Base-by-base conservation (phyloP, 306 rosid genomes). In the Carpinus fangiana region DNA sequence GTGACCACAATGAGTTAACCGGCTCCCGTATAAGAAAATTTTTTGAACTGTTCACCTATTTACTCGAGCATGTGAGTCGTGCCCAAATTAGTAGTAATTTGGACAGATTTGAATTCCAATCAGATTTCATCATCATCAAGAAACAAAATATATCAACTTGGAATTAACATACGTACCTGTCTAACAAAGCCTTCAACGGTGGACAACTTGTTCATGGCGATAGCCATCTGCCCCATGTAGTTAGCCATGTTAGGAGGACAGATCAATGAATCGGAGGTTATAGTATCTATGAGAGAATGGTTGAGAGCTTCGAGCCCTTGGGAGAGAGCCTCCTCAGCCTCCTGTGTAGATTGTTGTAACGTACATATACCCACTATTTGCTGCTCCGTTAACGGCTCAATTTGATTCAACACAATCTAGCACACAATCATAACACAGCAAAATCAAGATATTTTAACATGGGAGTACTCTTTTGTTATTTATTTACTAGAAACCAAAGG, bases 161-260 rank as follows among this genome's bases (percentile, higher is more conserved):
- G 72, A 41, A 51, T 67, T 67, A 41, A 31, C 45, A 8, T 41
- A 48, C 72, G 56, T 88, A 96, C 99, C 99, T 96, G 98, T 90
- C 94, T 84, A 7, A 93, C 92, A 78, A 96, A 90, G 76, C 86
- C 92, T 88, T 96, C 98, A 14, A 93, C 86, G 64, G 92, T 84
- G 20, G 96, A 88, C 83, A 96, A 96, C 84, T 96, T 96, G 89
- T 83, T 91, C 79, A 96, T 89, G 83, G 99, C 99, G 10, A 91
- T 9, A 12, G 98, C 92, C 99, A 96, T 93, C 34, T 96, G 99
- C 18, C 97, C 97, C 99, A 93, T 96, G 81, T 93, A 96, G 85
- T 91, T 96, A 46, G 90, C 82, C 98, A 96, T 88, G 77, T 91
- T 93, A 8, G 92, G 93, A 74, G 98, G 90, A 80, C 78, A 76